Evolutionary conservation across 805 yeast species (phyloP).

Genomic region (Monosporozyma aerobia): DNA sequence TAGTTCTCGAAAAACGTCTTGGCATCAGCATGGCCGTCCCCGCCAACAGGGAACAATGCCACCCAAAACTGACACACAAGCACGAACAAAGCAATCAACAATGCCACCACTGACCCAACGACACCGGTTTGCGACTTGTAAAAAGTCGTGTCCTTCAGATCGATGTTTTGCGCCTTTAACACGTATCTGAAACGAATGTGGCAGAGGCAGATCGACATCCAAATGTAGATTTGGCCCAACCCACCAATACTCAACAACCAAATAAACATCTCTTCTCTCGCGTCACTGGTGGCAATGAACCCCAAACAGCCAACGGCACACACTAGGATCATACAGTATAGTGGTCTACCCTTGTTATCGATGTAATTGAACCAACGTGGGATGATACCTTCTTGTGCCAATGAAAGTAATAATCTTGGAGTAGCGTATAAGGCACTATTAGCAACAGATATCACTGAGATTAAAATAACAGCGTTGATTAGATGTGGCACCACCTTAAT

Average conservation of each 20-base stretch:
- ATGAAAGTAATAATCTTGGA: slow-evolving; percentile 46
- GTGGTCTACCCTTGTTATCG: slow-evolving; percentile 46
- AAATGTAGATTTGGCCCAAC: slow-evolving; percentile 65
- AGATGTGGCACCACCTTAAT: slow-evolving; percentile 37
- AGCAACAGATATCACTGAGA: slow-evolving; percentile 52
- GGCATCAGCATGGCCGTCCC: slow-evolving; percentile 24
- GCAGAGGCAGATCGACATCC: slow-evolving; percentile 65
- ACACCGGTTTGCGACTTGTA: slow-evolving; percentile 52
- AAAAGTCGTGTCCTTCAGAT: slow-evolving; percentile 30
- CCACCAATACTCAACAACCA: slow-evolving; percentile 78
- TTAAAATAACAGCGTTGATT: slow-evolving; percentile 50
- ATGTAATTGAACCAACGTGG: slow-evolving; percentile 41
- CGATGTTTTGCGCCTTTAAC: slow-evolving; percentile 37
- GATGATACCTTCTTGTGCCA: slow-evolving; percentile 43
- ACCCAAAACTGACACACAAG: slow-evolving; percentile 65
- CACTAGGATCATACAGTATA: slow-evolving; percentile 37
- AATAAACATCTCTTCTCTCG: slow-evolving; percentile 49
- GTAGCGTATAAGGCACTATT: slow-evolving; percentile 53
- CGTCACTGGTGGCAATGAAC: slow-evolving; percentile 52
- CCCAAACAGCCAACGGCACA: slow-evolving; percentile 46
- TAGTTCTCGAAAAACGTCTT: slow-evolving; percentile 42
- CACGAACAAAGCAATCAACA: slow-evolving; percentile 41
- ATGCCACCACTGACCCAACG: slow-evolving; percentile 48
- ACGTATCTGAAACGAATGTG: slow-evolving; percentile 63
- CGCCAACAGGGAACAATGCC: slow-evolving; percentile 48